These are phyloP conservation scores for Pythium guiyangense DNA, from an alignment of 352 stramenopile species.

Conservation along the genomic window DNA sequence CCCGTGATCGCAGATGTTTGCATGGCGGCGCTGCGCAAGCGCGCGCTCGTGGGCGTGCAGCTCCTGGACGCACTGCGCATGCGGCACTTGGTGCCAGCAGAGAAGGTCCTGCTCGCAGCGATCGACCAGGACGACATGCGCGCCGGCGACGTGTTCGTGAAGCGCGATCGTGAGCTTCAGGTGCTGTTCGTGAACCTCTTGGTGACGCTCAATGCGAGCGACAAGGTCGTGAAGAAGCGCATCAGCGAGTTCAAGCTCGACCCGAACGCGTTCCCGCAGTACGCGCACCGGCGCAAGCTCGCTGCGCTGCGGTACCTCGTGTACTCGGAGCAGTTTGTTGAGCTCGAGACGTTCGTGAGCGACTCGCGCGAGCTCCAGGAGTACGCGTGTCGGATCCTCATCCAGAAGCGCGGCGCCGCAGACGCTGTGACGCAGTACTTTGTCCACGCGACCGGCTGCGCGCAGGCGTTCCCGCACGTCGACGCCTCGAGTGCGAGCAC, in stretches of 20 bases:
- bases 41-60: constrained; percentile 30
- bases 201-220: constrained; percentile 31
- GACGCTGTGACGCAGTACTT: constrained; percentile 52
- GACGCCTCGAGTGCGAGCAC: constrained; percentile 22
- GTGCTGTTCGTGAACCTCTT: constrained; percentile 45
- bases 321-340: constrained; percentile 54
- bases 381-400: constrained; percentile 57
- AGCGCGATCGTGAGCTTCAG: constrained; percentile 29
- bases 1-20: constrained; percentile 29
- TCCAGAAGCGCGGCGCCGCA: constrained; percentile 33
- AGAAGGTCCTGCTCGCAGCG: constrained; percentile 30
- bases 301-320: constrained; percentile 56
- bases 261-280: constrained; percentile 49
- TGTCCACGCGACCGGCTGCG: constrained; percentile 34
- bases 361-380: constrained; percentile 19
- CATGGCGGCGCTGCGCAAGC: constrained; percentile 17
- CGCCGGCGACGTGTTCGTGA: constrained; percentile 53
- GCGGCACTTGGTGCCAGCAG: constrained; percentile 34
- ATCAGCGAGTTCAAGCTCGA: constrained; percentile 53
- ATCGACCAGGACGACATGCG: constrained; percentile 52
- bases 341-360: constrained; percentile 38
- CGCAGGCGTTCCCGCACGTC: constrained; percentile 39
- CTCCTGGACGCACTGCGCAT: constrained; percentile 42
- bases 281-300: constrained; percentile 40
- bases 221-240: constrained; percentile 76